Percentiles rank a stretch among this genome's conserved stretches.
Conservation (phyloP, 2,329 filamentous ascomycete genomes). For the Beauveria caledonica region DNA sequence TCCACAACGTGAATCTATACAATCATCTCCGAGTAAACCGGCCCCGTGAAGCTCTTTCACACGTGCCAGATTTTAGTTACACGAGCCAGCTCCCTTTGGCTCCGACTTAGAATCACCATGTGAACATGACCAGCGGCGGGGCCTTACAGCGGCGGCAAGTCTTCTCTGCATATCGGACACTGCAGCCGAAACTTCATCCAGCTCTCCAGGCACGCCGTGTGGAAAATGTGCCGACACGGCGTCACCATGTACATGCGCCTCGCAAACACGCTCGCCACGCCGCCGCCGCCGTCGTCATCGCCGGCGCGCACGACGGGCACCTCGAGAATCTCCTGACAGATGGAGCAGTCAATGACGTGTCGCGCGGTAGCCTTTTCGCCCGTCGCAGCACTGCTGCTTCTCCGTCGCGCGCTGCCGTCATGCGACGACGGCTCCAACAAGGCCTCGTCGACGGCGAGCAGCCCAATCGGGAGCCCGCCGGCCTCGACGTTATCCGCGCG, state of each 20-base stretch:
- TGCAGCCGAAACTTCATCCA: slow-evolving; percentile 93
- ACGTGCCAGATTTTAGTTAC: neutral
- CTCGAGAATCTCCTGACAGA: slow-evolving; percentile 87
- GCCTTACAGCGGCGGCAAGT: slow-evolving; percentile 72
- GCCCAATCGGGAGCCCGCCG: slow-evolving; percentile 71
- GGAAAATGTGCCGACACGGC: slow-evolving; percentile 92
- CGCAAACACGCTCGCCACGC: slow-evolving; percentile 63
- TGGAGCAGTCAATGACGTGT: slow-evolving; percentile 77
- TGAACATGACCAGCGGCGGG: neutral
- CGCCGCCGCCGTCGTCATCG: slow-evolving; percentile 43
- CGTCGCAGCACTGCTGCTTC: slow-evolving; percentile 14
- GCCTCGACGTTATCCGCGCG: slow-evolving; percentile 75
- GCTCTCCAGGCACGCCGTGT: slow-evolving; percentile 81
- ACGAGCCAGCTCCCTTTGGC: neutral
- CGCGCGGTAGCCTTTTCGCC: slow-evolving; percentile 24
- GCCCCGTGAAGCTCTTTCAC: neutral
- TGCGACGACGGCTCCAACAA: neutral
- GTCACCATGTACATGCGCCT: slow-evolving; percentile 92
- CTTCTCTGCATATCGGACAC: slow-evolving; percentile 91
- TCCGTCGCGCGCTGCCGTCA: neutral
- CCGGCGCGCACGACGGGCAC: slow-evolving; percentile 65
- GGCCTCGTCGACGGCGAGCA: slow-evolving; percentile 26
- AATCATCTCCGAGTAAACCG: neutral
- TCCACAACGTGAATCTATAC: neutral
- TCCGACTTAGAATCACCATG: no score